Base-by-base conservation (phyloP, 345 rosid species). In the Lepidium sativum region DNA sequence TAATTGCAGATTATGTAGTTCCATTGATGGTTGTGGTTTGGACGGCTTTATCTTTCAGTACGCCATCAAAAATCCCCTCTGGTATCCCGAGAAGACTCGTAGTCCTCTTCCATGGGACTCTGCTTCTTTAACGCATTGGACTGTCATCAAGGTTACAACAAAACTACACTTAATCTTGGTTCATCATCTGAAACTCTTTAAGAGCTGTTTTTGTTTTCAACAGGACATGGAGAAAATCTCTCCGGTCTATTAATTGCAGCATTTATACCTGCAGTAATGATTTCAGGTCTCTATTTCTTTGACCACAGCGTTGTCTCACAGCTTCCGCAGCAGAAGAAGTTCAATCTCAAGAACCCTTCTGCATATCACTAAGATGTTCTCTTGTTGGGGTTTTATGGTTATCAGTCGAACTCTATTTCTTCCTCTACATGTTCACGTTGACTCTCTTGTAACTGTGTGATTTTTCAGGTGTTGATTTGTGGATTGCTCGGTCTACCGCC, bases 271-370 rank as follows among this genome's bases (percentile, higher is more conserved):
- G 94, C 91, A 40, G 17, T 82, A 66, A 86, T 88, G 97, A 74
- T 91, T 13, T 84, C 94, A 0, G 86, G 86, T 43, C 89, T 91
- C 25, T 86, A 86, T 76, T 86, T 84, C 66, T 91, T 91, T 40
- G 96, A 91, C 48, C 96, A 87, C 51, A 83, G 96, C 3, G 89
- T 88, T 34, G 94, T 91, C 27, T 88, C 91, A 0, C 91, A 88
- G 70, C 69, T 91, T 29, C 89, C 96, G 8, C 97, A 91, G 61
- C 96, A 88, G 42, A 83, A 86, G 60, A 91, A 91, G 67, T 86
- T 88, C 63, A 86, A 91, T 68, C 83, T 91, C 49, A 91, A 86
- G 70, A 88, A 84, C 42, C 96, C 96, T 14, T 78, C 94, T 18
- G 82, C 97, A 0, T 91, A 85, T 64, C 96, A 87, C 68, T 77